Conservation (phyloP, 2,329 filamentous ascomycete genomes). For the Trichoderma endophyticum region DNA sequence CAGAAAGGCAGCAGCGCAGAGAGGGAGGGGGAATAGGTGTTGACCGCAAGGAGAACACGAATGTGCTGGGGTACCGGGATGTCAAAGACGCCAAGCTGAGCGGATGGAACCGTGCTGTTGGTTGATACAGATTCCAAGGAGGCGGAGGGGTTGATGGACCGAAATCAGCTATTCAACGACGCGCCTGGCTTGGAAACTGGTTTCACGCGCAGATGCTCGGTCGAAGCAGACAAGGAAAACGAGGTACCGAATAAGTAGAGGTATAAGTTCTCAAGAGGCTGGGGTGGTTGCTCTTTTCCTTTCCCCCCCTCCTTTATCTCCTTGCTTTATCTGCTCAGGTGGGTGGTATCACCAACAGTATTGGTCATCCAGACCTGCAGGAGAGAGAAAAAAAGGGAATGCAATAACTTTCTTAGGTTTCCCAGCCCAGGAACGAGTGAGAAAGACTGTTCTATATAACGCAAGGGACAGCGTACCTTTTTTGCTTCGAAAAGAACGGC, state of each 20-base stretch:
- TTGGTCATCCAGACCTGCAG: not conserved
- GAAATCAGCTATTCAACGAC: not conserved
- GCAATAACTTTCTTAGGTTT: not conserved
- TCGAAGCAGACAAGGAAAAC: not conserved
- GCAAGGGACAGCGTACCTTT: not conserved
- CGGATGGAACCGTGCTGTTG: constrained; percentile 10
- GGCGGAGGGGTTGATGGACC: not conserved
- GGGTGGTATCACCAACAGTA: constrained; percentile 11
- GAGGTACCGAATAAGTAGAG: not conserved
- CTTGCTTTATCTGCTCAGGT: constrained; percentile 1
- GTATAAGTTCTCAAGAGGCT: not conserved
- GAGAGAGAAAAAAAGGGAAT: not conserved
- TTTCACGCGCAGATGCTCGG: not conserved
- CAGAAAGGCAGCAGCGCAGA: constrained; percentile 6
- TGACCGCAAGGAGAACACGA: constrained; percentile 2
- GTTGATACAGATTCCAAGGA: not conserved
- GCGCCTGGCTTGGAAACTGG: not conserved
- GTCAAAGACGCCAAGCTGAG: constrained; percentile 10
- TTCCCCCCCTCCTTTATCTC: constrained; percentile 8
- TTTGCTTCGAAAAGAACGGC: not conserved
- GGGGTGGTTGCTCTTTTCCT: not conserved
- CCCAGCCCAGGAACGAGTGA: not conserved
- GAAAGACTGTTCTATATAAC: not conserved
- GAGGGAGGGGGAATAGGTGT: not conserved
- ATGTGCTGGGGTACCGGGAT: not conserved